A percentile compares a stretch with the other conserved stretches of the same genome.
Evolutionary conservation across 2,329 filamentous ascomycete genomes (phyloP).

Genomic region (Samsoniella hepiali): DNA sequence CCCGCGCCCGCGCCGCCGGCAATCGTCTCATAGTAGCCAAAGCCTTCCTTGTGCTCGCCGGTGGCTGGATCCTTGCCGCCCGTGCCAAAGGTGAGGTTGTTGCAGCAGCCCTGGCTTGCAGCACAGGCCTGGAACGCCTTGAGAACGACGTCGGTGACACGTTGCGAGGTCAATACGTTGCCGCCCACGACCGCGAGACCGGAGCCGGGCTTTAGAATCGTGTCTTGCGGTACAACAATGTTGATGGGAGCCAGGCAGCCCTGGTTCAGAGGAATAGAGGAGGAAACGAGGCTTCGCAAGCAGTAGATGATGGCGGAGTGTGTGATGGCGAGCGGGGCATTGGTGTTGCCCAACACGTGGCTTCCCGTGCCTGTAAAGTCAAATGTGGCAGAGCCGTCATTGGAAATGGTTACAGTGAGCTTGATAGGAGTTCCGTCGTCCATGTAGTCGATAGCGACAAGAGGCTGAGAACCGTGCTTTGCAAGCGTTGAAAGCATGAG

Average conservation of each 20-base stretch:
- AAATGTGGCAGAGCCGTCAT: constrained; percentile 71
- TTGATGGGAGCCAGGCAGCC: constrained; percentile 76
- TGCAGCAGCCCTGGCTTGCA: constrained; percentile 75
- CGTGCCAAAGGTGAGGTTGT: constrained; percentile 82
- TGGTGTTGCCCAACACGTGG: constrained; percentile 34
- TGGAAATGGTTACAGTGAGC: constrained; percentile 71
- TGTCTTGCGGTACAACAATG: constrained; percentile 68
- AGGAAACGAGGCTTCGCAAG: constrained; percentile 72
- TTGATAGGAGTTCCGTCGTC: constrained; percentile 80
- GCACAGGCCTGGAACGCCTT: constrained; percentile 77
- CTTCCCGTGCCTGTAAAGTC: constrained; percentile 34
- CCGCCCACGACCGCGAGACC: constrained; percentile 79
- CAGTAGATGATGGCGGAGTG: constrained; percentile 76
- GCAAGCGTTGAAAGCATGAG: constrained; percentile 24
- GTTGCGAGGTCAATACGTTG: constrained; percentile 76
- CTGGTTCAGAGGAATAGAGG: constrained; percentile 84
- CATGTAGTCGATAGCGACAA: constrained; percentile 59
- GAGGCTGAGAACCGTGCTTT: constrained; percentile 21
- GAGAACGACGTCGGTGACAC: constrained; percentile 79
- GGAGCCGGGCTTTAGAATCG: constrained; percentile 71
- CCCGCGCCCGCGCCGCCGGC: constrained; percentile 74
- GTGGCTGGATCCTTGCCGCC: constrained; percentile 66
- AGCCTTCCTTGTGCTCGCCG: constrained; percentile 49
- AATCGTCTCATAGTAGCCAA: constrained; percentile 86
- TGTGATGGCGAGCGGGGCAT: constrained; percentile 33